Conservation (phyloP, 2,329 filamentous ascomycete species). For the Colletotrichum phormii region DNA sequence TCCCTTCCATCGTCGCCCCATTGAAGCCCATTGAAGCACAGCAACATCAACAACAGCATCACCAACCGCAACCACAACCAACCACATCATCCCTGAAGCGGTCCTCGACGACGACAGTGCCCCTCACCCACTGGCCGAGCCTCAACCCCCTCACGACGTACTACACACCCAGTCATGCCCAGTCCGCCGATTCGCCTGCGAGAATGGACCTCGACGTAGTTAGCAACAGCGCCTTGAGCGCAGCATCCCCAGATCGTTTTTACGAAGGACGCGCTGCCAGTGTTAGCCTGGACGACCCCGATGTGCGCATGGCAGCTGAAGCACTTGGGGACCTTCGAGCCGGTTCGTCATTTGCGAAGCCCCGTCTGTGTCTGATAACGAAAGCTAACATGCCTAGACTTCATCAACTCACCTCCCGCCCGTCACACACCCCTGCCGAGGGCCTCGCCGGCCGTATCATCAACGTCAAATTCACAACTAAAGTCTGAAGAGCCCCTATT, state of each 20-base stretch:
- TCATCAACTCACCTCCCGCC: constrained; percentile 71
- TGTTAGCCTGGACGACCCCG: constrained; percentile 73
- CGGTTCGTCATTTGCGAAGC: constrained; percentile 60
- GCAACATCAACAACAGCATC: constrained; percentile 31
- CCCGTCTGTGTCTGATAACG: not conserved
- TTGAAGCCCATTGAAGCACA: constrained; percentile 28
- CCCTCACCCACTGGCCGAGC: constrained; percentile 57
- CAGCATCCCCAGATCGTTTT: constrained; percentile 59
- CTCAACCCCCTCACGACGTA: constrained; percentile 62
- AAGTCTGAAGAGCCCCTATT: constrained; percentile 77
- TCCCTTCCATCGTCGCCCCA: constrained; percentile 38
- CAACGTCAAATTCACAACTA: constrained; percentile 49
- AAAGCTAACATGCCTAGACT: constrained; percentile 59
- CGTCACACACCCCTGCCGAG: constrained; percentile 54
- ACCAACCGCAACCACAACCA: constrained; percentile 2
- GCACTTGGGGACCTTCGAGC: constrained; percentile 80
- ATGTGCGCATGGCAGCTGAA: constrained; percentile 78
- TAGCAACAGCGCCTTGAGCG: constrained; percentile 53
- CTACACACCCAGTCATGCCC: constrained; percentile 57
- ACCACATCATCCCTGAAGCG: constrained; percentile 38
- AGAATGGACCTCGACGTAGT: constrained; percentile 61
- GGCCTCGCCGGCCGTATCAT: constrained; percentile 47
- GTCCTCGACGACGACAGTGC: constrained; percentile 40
- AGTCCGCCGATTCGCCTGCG: constrained; percentile 57
- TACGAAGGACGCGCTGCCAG: constrained; percentile 59